Percentiles rank a stretch among this genome's conserved stretches.
These are phyloP conservation scores for Diaporthe batatas DNA, from an alignment of 2,329 filamentous ascomycete species.

Conservation along the genomic window DNA sequence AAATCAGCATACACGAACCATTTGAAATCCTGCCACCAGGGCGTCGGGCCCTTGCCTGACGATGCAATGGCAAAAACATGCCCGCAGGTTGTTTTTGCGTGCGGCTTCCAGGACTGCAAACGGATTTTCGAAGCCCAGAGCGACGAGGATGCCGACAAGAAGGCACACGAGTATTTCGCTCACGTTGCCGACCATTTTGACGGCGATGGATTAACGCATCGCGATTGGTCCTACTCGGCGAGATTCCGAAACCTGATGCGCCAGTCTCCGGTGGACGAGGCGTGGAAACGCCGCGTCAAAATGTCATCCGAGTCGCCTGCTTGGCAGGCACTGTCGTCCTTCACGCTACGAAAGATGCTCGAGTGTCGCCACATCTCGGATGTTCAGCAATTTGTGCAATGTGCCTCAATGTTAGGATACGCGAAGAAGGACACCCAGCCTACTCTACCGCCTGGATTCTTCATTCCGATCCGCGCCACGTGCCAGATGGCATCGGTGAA, in stretches of 20 bases:
- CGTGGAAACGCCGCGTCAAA: constrained; percentile 56
- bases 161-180: constrained; percentile 60
- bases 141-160: constrained; percentile 55
- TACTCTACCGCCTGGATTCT: constrained; percentile 39
- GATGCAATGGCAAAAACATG: constrained; percentile 59
- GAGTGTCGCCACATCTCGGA: constrained; percentile 61
- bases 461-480: constrained; percentile 47
- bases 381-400: constrained; percentile 55
- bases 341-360: constrained; percentile 58
- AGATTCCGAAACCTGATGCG: constrained; percentile 60
- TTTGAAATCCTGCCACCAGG: constrained; percentile 59
- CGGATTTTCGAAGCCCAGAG: constrained; percentile 59
- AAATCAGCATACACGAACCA: constrained; percentile 62
- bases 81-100: constrained; percentile 62
- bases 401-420: constrained; percentile 52
- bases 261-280: constrained; percentile 53
- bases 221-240: constrained; percentile 59
- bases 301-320: constrained; percentile 51
- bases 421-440: constrained; percentile 39
- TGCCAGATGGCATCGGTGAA: constrained; percentile 41
- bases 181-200: constrained; percentile 64
- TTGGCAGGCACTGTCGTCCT: constrained; percentile 59
- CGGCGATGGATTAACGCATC: constrained; percentile 53
- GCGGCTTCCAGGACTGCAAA: constrained; percentile 60
- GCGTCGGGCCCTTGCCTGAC: constrained; percentile 50